phyloP scores from a whole-genome alignment of 2,329 filamentous ascomycete species.

The Hypoxylon sp. region DNA sequence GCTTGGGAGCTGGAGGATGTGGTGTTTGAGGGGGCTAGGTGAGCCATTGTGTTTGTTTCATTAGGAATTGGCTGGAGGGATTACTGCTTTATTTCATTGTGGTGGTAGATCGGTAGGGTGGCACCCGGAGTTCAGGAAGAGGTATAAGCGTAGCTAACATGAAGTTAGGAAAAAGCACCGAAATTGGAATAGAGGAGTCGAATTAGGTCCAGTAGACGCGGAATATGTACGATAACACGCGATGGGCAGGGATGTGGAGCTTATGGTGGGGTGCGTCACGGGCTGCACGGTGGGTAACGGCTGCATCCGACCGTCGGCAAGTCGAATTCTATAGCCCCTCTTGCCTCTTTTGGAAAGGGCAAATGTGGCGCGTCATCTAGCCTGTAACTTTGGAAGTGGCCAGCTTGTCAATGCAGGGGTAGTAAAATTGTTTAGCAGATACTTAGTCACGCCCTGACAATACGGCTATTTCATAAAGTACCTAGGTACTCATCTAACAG shows the following conservation, averaged over 20 bases:
- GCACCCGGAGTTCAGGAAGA: neutral
- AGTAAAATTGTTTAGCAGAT: slow-evolving; percentile 33
- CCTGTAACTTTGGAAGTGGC: slow-evolving; percentile 42
- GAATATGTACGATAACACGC: slow-evolving; percentile 21
- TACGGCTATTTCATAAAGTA: slow-evolving; percentile 16
- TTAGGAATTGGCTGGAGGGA: neutral
- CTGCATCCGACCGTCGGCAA: slow-evolving; percentile 15
- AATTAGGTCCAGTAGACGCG: slow-evolving; percentile 7
- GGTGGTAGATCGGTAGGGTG: no score
- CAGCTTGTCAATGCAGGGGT: slow-evolving; percentile 49
- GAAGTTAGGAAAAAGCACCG: no score
- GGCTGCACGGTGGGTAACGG: no score
- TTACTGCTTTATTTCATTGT: neutral
- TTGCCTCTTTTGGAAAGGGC: slow-evolving; percentile 27
- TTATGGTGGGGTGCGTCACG: slow-evolving; percentile 31
- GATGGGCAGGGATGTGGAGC: slow-evolving; percentile 24
- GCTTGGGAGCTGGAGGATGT: slow-evolving; percentile 45
- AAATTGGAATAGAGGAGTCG: neutral
- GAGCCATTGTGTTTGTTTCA: slow-evolving; percentile 49
- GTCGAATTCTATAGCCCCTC: slow-evolving; percentile 30
- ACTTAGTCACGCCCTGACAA: slow-evolving; percentile 9
- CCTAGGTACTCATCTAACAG: slow-evolving; percentile 39
- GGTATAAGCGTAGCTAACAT: no score
- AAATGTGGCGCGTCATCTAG: slow-evolving; percentile 27
- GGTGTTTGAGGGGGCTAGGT: slow-evolving; percentile 45